These are phyloP conservation scores for Spiraea crenata DNA, from an alignment of 331 rosid species.

Conservation along the genomic window DNA sequence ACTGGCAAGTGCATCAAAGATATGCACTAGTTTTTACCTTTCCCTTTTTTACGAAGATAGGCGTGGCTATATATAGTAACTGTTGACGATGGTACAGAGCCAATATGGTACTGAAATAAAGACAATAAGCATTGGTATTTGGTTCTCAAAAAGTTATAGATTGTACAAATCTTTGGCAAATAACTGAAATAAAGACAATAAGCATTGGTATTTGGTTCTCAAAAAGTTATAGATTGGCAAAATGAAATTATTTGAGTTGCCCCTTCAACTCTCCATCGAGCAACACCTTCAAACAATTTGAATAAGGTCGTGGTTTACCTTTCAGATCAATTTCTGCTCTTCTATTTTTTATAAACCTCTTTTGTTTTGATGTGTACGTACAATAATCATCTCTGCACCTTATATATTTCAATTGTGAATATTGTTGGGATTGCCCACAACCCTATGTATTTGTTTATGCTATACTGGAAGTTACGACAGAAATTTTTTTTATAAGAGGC, in stretches of 20 bases:
- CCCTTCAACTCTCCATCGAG: not conserved
- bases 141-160: not conserved
- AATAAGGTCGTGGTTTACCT: not conserved
- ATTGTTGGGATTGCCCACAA: not conserved
- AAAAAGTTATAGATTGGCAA: not conserved
- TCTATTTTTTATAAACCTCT: not conserved
- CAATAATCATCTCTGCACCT: not conserved
- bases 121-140: not conserved
- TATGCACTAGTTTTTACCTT: no score
- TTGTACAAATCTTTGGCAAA: not conserved
- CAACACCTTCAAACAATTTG: not conserved
- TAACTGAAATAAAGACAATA: not conserved
- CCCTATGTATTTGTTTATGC: not conserved
- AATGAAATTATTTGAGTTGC: not conserved
- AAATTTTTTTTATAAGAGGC: not conserved
- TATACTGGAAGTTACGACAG: not conserved
- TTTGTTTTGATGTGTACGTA: no score
- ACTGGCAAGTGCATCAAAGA: no score
- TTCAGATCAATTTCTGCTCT: not conserved
- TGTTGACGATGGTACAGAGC: not conserved
- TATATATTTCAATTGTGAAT: not conserved
- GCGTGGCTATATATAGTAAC: not conserved
- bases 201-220: conserved; percentile 4
- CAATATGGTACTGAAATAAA: not conserved
- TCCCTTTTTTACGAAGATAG: no score